Evolutionary conservation across 1,284 basidiomycete genomes (phyloP).

Genomic region (Pterula multifida): DNA sequence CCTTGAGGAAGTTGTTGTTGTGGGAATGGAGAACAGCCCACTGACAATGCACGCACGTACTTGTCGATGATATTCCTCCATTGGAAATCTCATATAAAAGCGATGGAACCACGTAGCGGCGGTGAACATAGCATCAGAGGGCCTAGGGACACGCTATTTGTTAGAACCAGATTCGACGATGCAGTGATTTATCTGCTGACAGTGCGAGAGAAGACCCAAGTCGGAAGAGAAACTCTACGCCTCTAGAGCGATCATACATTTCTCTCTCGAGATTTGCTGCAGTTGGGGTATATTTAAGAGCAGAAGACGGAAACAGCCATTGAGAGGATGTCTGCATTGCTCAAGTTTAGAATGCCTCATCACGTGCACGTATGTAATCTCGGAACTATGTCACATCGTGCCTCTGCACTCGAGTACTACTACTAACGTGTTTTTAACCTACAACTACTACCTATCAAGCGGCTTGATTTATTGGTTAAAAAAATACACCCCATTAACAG

Average conservation of each 20-base stretch:
- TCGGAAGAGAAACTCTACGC: slow-evolving; percentile 72
- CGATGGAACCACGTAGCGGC: slow-evolving; percentile 88
- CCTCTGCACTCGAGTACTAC: no score
- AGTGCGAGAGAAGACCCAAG: slow-evolving; percentile 61
- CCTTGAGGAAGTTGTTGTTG: slow-evolving; percentile 28
- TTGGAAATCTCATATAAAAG: slow-evolving; percentile 89
- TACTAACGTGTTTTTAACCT: no score
- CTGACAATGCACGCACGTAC: slow-evolving; percentile 23
- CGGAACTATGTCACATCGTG: no score
- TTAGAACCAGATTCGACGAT: slow-evolving; percentile 11
- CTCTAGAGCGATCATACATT: slow-evolving; percentile 63
- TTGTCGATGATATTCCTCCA: slow-evolving; percentile 75
- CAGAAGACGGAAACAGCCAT: slow-evolving; percentile 58
- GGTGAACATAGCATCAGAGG: slow-evolving; percentile 68
- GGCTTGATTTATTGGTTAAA: no score
- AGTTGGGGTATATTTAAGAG: slow-evolving; percentile 49
- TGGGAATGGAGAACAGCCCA: slow-evolving; percentile 5
- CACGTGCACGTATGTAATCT: no score
- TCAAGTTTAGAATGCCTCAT: no score
- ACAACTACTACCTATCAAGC: no score
- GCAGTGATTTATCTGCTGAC: slow-evolving; percentile 31
- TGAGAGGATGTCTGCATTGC: slow-evolving; percentile 26
- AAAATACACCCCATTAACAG: no score
- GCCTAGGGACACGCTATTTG: slow-evolving; percentile 30
- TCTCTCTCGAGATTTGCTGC: slow-evolving; percentile 48